Conservation (phyloP, 306 rosid species). For the Castanea mollissima region DNA sequence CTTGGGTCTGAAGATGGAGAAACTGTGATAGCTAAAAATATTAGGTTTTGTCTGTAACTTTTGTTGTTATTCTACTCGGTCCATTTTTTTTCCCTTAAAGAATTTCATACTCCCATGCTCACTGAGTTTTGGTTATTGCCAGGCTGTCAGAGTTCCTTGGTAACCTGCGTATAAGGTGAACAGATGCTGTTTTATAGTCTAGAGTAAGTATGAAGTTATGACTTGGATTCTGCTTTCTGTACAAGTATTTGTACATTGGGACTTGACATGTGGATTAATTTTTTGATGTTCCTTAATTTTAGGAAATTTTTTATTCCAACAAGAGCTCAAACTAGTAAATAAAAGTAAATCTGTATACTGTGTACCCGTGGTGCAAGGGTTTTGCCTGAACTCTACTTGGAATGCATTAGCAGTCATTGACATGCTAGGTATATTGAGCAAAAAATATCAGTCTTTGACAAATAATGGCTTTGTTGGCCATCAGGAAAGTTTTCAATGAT, state of each 20-base stretch:
- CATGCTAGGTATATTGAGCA: background rate
- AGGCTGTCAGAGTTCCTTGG: slow-evolving; percentile 89
- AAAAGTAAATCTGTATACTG: background rate
- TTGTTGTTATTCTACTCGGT: background rate
- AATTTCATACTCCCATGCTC: background rate
- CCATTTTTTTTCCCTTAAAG: background rate
- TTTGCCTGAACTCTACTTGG: background rate
- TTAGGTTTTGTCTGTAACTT: slow-evolving; percentile 51
- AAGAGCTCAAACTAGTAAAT: background rate
- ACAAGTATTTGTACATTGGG: background rate
- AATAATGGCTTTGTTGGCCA: background rate
- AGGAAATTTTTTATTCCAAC: background rate
- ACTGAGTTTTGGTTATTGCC: slow-evolving; percentile 32
- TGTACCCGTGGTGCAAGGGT: background rate
- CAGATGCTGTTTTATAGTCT: slow-evolving; percentile 15
- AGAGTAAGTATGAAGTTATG: slow-evolving; percentile 51
- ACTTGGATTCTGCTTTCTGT: slow-evolving; percentile 13
- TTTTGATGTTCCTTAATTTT: background rate
- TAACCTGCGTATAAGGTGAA: slow-evolving; percentile 72
- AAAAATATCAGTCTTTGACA: background rate
- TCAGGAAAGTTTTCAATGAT: background rate
- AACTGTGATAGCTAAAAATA: slow-evolving; percentile 73
- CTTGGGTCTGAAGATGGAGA: slow-evolving; percentile 86
- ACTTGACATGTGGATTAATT: background rate
- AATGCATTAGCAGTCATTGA: background rate